Base-by-base conservation (phyloP, 768 basidiomycete genomes). In the Amanita molliuscula region DNA sequence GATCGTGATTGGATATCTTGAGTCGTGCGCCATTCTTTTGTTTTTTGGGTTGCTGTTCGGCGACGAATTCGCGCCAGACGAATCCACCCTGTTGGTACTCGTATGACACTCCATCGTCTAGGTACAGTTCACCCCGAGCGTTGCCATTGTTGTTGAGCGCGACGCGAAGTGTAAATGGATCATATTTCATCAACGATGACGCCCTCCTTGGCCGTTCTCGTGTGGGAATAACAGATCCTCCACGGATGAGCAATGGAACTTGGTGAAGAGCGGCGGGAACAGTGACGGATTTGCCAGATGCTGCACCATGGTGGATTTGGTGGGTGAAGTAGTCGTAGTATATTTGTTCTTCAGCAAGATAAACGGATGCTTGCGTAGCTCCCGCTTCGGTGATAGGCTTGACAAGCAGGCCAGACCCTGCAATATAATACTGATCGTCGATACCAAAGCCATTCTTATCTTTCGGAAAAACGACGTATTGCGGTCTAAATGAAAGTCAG, bases 361-460 rank as follows among this genome's bases (percentile, higher is more conserved):
- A 97, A 4, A 98, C 72, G 1, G 77, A 73, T 1, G 82, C 70
- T 55, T 86, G 79, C 0, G 72, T 82, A 15, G 70, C 82, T 21
- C 79, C 90, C 56, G 83, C 81, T 16, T 72, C 70, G 0, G 87
- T 89, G 48, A 98, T 81, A 0, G 96, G 96, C 62, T 95, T 95
- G 55, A 92, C 84, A 50, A 99, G 75, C 44, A 99, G 64, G 16
- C 95, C 93, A 6, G 90, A 89, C 10, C 76, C 73, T 9, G 93
- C 94, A 50, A 99, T 71, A 62, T 84, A 98, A 67, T 82, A 98
- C 62, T 99, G 96, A 58, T 97, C 92, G 58, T 98, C 96, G 44
- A 97, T 75, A 0, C 77, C 74, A 57, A 93, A 97, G 4, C 96
- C 96, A 41, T 72, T 68, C 52, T 79, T 71, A 62, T 98, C 94